Conservation (phyloP, 257 asterid species). For the Petunia secreta region DNA sequence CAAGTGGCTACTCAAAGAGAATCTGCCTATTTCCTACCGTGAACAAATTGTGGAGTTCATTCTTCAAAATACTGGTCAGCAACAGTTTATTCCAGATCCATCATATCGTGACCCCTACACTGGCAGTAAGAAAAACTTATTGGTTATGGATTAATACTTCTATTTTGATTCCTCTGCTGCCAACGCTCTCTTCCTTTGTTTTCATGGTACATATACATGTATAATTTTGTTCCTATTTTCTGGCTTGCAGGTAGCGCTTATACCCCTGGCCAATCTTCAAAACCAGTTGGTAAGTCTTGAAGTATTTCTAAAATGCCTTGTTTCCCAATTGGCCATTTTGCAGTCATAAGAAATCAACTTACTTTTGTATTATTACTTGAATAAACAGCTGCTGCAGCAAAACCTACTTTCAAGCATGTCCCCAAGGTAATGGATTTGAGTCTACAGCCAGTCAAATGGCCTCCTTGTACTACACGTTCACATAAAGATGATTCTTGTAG, state of each 20-base stretch:
- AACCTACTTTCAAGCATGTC: constrained; percentile 86
- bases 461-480: constrained; percentile 9
- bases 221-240: constrained; percentile 24
- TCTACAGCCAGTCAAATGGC: constrained; percentile 6
- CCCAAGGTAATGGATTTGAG: constrained; percentile 64
- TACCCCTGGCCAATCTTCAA: constrained; percentile 86
- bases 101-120: constrained; percentile 89
- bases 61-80: constrained; percentile 82
- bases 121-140: constrained; percentile 66
- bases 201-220: constrained; percentile 20
- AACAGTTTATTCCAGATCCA: constrained; percentile 74
- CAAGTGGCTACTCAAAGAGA: constrained; percentile 90
- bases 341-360: constrained; percentile 28
- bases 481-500: background rate
- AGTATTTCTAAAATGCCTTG: background rate
- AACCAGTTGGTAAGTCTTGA: constrained; percentile 44
- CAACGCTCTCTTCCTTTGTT: constrained; percentile 15
- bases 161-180: constrained; percentile 17
- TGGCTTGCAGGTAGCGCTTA: constrained; percentile 80
- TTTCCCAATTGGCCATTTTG: constrained; percentile 9
- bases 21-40: constrained; percentile 87
- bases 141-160: constrained; percentile 2
- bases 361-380: constrained; percentile 28
- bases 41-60: constrained; percentile 94
- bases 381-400: constrained; percentile 51